Base-by-base conservation (phyloP, 192 early-diverging fungal species). In the Spinellus fusiger region DNA sequence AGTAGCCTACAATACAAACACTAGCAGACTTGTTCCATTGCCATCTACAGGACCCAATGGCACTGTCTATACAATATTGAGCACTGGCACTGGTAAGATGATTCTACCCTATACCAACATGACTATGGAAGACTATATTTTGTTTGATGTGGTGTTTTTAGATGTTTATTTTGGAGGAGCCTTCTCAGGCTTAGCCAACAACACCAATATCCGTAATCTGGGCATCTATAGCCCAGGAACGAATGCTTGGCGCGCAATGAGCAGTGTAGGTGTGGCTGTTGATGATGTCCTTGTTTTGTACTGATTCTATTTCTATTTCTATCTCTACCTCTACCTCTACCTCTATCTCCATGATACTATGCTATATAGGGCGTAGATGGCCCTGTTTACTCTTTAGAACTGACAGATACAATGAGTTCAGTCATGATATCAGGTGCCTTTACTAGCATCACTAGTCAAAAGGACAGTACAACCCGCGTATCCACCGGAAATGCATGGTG, bases 1-100 rank as follows among this genome's bases (percentile, higher is more conserved):
- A 59, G 84, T 81, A 2, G 59, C 66, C 50, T 88, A 85, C 69
- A 67, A 80, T 64, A 61, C 60, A 54, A 31, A 32, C 10, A 25
- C 57, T 0, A 58, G 46, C 16, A 35, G 51, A 12, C 10, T 65
- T 25, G 25, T 33, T 20, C 38, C 63, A 13, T 31, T 65, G 1
- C 25, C 2, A 0, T 18, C 27, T 23, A 33, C 20, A 13, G 68
- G 68, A 13, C 57, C 59, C 8, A 64, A 64, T 47, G 68, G 68
- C 5, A 18, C 49, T 22, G 64, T 66, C 2, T 40, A 49, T 40
- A 18, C 64, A 5, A 20, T 66, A 16, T 3, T 37, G 48, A 57
- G 57, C 2, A 54, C 62, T 32, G 44, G 46, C 49, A 50, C n/a
- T 40, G 13, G n/a, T n/a, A n/a, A 53, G 33, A 26, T 53, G 44